These are phyloP conservation scores for Pseudogymnoascus sp. DNA, from an alignment of 2,329 filamentous ascomycete species.

Conservation along the genomic window DNA sequence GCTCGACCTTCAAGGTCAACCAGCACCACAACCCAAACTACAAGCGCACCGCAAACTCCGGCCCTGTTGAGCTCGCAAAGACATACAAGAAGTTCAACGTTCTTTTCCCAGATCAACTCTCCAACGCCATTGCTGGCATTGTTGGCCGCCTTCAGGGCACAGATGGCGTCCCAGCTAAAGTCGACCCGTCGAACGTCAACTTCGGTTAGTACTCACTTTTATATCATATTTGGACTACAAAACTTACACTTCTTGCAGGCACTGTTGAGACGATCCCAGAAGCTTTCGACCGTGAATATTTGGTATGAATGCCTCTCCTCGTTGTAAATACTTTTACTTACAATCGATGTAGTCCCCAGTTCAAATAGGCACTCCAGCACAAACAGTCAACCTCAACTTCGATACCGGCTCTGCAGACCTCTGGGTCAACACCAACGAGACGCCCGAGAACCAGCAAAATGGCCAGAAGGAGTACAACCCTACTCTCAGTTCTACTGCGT, in stretches of 20 bases:
- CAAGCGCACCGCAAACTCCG: constrained; percentile 25
- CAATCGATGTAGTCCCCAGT: constrained; percentile 14
- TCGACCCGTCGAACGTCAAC: neutral
- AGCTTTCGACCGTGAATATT: constrained; percentile 9
- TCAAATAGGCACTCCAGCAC: constrained; percentile 19
- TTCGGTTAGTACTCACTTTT: constrained; percentile 1
- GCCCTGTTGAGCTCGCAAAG: constrained; percentile 23
- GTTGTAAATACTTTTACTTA: neutral
- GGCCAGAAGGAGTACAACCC: constrained; percentile 20
- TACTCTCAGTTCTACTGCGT: constrained; percentile 14
- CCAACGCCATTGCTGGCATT: constrained; percentile 12
- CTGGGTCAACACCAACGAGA: constrained; percentile 23
- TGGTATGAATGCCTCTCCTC: neutral
- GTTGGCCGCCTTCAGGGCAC: constrained; percentile 8
- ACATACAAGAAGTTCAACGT: constrained; percentile 30
- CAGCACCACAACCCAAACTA: constrained; percentile 24
- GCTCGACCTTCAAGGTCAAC: constrained; percentile 13
- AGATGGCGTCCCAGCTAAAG: constrained; percentile 12
- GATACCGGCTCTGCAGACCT: constrained; percentile 23
- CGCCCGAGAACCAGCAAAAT: constrained; percentile 15
- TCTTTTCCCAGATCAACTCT: constrained; percentile 25
- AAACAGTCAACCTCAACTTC: constrained; percentile 20
- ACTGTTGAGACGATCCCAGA: constrained; percentile 6
- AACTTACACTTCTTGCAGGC: neutral
- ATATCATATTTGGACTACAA: neutral